These are phyloP conservation scores for Toxicodendron radicans DNA, from an alignment of 345 rosid species.

Conservation along the genomic window DNA sequence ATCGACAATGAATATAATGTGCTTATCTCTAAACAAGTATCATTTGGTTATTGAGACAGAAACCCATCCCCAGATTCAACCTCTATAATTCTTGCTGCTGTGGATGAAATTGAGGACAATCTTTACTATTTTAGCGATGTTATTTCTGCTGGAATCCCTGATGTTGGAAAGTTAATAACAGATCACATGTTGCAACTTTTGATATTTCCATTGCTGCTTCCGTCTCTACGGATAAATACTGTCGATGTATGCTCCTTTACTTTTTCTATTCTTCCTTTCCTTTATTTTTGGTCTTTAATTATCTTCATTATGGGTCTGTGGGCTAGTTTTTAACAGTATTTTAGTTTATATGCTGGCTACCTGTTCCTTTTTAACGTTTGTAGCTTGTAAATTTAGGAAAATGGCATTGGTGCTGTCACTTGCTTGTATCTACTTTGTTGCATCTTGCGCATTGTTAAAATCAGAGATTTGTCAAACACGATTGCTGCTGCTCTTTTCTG, in stretches of 20 bases:
- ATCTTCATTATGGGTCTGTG: not conserved
- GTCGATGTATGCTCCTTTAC: conserved; percentile 50
- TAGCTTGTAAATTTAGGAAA: conserved; percentile 54
- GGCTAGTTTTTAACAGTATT: conserved; percentile 5
- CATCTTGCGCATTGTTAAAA: conserved; percentile 93
- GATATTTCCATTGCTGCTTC: conserved; percentile 88
- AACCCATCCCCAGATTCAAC: conserved; percentile 43
- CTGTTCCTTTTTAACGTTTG: conserved; percentile 24
- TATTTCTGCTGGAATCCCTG: conserved; percentile 97
- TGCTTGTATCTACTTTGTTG: conserved; percentile 89
- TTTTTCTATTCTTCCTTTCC: conserved; percentile 20
- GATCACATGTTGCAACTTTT: conserved; percentile 74
- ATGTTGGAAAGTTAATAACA: conserved; percentile 86
- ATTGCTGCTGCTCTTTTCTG: conserved; percentile 89
- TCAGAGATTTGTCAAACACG: conserved; percentile 91
- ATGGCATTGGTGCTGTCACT: conserved; percentile 63
- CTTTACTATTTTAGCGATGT: conserved; percentile 92
- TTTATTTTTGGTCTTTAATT: not conserved
- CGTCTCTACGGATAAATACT: conserved; percentile 58
- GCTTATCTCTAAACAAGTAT: conserved; percentile 24
- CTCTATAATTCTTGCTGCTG: conserved; percentile 56
- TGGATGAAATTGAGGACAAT: conserved; percentile 96
- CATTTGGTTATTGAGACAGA: conserved; percentile 52
- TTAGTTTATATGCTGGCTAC: not conserved
- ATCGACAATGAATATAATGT: conserved; percentile 4